phyloP scores from a whole-genome alignment of 2,329 filamentous ascomycete genomes.

The Aspergillus hortae region DNA sequence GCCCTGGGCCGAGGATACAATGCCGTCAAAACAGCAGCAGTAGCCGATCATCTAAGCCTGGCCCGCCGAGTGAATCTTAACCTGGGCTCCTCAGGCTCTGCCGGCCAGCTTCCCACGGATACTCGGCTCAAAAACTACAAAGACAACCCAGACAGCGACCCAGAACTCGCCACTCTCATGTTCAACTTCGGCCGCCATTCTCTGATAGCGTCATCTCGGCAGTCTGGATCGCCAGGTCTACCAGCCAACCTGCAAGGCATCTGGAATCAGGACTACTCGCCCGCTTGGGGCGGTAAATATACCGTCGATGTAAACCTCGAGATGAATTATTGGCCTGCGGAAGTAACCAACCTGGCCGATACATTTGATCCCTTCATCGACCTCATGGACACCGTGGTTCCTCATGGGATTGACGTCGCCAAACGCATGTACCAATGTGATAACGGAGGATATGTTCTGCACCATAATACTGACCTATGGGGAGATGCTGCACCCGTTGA shows the following conservation, averaged over 20 bases:
- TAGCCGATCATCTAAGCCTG: conserved; percentile 2
- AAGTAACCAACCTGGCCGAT: conserved; percentile 49
- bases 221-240: conserved; percentile 30
- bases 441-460: conserved; percentile 54
- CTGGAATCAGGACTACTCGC: conserved; percentile 49
- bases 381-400: conserved; percentile 33
- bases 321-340: conserved; percentile 59
- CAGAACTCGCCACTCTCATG: conserved; percentile 44
- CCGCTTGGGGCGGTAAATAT: conserved; percentile 51
- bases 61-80: conserved; percentile 4
- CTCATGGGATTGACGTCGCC: conserved; percentile 48
- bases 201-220: conserved; percentile 51
- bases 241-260: conserved; percentile 57
- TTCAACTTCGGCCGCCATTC: conserved; percentile 53
- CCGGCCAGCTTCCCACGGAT: conserved; percentile 3
- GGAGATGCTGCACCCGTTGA: conserved; percentile 52
- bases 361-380: conserved; percentile 41
- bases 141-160: conserved; percentile 2
- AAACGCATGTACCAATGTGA: conserved; percentile 45
- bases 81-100: conserved; percentile 1
- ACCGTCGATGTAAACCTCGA: conserved; percentile 59
- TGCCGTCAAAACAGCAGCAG: background rate
- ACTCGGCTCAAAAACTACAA: conserved; percentile 4
- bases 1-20: background rate
- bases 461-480: conserved; percentile 57